Evolutionary conservation across 2,329 filamentous ascomycete species (phyloP).

Genomic region (Colletotrichum gloeosporioides): DNA sequence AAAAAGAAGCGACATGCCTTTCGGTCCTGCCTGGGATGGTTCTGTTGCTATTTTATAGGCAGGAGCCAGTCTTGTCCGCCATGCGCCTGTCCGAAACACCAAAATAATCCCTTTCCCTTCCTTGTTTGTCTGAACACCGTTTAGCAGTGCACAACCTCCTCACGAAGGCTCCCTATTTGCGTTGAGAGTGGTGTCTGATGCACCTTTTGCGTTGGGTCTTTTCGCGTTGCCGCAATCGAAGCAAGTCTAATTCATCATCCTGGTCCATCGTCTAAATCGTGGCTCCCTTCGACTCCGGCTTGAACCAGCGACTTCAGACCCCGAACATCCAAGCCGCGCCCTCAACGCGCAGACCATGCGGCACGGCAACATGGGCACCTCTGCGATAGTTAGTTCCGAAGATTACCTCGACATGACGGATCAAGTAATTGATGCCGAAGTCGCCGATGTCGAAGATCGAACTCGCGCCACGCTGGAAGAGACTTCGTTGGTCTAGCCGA

Average conservation of each 20-base stretch:
- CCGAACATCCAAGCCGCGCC: no score
- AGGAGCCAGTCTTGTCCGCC: not conserved
- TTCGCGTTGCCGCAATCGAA: no score
- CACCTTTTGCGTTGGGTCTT: no score
- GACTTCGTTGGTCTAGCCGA: not conserved
- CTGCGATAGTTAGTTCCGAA: not conserved
- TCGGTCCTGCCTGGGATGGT: not conserved
- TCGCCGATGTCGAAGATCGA: not conserved
- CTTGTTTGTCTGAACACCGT: not conserved
- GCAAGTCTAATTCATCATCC: no score
- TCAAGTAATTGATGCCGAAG: not conserved
- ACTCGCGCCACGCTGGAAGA: not conserved
- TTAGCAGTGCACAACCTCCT: not conserved
- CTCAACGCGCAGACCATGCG: no score
- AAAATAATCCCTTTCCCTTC: not conserved
- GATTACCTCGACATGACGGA: not conserved
- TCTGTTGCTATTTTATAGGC: not conserved
- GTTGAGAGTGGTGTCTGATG: no score
- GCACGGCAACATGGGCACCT: not conserved
- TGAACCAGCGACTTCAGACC: no score
- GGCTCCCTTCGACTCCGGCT: no score
- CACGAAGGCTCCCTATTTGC: not conserved
- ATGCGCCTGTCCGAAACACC: not conserved
- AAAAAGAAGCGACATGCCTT: not conserved
- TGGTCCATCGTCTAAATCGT: no score